Evolutionary conservation across 768 basidiomycete genomes (phyloP).

Genomic region (Cystobasidiopsis lactophilus): DNA sequence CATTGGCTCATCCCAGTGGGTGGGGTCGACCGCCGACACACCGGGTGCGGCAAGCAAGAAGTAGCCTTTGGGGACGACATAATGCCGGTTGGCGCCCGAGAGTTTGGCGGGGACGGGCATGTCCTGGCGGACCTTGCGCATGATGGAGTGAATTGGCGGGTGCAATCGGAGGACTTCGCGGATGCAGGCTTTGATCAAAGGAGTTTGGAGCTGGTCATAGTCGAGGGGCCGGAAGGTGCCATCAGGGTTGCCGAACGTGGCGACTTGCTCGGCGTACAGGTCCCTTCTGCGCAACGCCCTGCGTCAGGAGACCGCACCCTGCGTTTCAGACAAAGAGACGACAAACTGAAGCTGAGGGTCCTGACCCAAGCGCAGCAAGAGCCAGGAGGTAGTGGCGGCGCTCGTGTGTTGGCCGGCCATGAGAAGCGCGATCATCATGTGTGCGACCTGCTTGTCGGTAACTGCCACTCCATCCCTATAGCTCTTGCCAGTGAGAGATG

Average conservation of each 20-base stretch:
- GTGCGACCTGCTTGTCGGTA: conserved; percentile 77
- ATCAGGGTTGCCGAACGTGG: conserved; percentile 44
- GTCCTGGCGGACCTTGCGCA: conserved; percentile 74
- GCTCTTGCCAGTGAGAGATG: conserved; percentile 54
- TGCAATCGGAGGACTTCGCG: conserved; percentile 84
- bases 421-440: conserved; percentile 93
- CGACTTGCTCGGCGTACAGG: conserved; percentile 73
- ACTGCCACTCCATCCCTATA: conserved; percentile 62
- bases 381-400: conserved; percentile 78
- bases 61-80: conserved; percentile 73
- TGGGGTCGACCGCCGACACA: conserved; percentile 66
- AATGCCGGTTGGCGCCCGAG: conserved; percentile 48
- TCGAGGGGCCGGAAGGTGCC: conserved; percentile 58
- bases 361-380: conserved; percentile 63
- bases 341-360: conserved; percentile 52
- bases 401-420: conserved; percentile 99
- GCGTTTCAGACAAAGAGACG: neutral
- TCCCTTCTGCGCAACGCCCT: conserved; percentile 36
- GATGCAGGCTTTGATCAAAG: conserved; percentile 66
- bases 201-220: conserved; percentile 64
- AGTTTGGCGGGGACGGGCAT: conserved; percentile 62
- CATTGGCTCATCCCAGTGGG: conserved; percentile 49
- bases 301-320: too few species aligned
- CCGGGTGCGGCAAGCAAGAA: conserved; percentile 74
- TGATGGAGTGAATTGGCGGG: conserved; percentile 85